Percentiles rank a stretch among this genome's conserved stretches.
phyloP scores from a whole-genome alignment of 2,329 filamentous ascomycete genomes.

The Trichoderma simmonsii region DNA sequence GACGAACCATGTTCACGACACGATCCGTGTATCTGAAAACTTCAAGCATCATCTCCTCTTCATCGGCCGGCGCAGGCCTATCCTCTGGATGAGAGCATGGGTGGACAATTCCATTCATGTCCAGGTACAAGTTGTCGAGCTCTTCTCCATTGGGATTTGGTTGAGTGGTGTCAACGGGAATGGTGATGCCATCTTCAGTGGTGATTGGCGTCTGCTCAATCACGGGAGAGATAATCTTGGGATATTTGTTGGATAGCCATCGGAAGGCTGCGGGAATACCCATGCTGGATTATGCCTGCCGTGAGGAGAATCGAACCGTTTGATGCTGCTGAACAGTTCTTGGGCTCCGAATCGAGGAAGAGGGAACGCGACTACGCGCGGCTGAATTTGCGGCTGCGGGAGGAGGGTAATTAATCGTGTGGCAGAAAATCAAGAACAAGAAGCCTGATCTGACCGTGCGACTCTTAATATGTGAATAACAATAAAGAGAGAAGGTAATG shows the following conservation, averaged over 20 bases:
- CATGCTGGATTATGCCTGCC: slow-evolving; percentile 51
- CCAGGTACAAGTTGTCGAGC: slow-evolving; percentile 94
- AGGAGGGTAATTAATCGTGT: not conserved
- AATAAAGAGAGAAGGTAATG: not conserved
- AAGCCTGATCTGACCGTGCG: not conserved
- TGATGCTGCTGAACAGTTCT: not conserved
- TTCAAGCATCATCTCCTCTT: slow-evolving; percentile 99
- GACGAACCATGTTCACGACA: slow-evolving; percentile 97
- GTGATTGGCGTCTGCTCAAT: slow-evolving; percentile 79
- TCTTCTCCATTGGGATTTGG: slow-evolving; percentile 97
- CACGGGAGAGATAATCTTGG: slow-evolving; percentile 92
- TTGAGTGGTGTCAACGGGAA: slow-evolving; percentile 79
- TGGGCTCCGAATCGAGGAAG: not conserved
- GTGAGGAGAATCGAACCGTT: not conserved
- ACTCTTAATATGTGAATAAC: not conserved
- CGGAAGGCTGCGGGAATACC: slow-evolving; percentile 93
- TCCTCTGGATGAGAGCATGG: slow-evolving; percentile 98
- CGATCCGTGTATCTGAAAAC: slow-evolving; percentile 98
- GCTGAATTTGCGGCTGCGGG: not conserved
- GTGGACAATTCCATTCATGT: slow-evolving; percentile 99
- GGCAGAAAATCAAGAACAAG: too few species aligned
- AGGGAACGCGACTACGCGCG: not conserved
- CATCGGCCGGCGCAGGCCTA: slow-evolving; percentile 81
- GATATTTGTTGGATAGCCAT: slow-evolving; percentile 96
- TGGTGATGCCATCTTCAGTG: slow-evolving; percentile 74